phyloP scores from a whole-genome alignment of 768 basidiomycete genomes.

The Leucosporidium creatinivorum region DNA sequence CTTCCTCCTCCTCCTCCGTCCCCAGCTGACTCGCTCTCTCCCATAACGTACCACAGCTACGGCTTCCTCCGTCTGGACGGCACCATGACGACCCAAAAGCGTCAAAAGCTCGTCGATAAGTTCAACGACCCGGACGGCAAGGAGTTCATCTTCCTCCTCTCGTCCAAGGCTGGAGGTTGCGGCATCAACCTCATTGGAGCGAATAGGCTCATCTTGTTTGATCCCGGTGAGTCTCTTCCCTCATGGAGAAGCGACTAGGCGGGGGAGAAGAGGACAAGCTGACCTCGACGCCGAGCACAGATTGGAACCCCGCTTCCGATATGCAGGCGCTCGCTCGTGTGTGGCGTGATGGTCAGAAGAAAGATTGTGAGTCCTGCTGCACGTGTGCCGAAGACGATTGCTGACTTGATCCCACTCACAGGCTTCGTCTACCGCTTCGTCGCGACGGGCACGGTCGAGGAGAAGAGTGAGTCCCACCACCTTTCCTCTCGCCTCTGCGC shows the following conservation, averaged over 20 bases:
- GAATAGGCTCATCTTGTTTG: slow-evolving; percentile 61
- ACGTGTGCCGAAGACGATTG: not conserved
- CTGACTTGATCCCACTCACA: slow-evolving; percentile 39
- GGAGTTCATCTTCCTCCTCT: slow-evolving; percentile 78
- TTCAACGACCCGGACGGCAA: slow-evolving; percentile 60
- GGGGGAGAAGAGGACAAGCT: not conserved
- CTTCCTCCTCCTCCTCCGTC: not conserved
- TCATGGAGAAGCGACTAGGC: not conserved
- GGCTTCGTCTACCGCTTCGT: slow-evolving; percentile 99
- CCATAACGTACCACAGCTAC: slow-evolving; percentile 1
- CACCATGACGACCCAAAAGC: slow-evolving; percentile 48
- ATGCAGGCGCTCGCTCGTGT: slow-evolving; percentile 97
- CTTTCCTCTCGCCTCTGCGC: not conserved
- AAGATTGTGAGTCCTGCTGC: slow-evolving; percentile 71
- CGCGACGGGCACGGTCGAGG: slow-evolving; percentile 51
- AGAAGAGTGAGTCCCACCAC: slow-evolving; percentile 19
- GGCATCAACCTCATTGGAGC: slow-evolving; percentile 91
- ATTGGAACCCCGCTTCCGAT: slow-evolving; percentile 98
- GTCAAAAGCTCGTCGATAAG: slow-evolving; percentile 79
- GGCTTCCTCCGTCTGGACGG: slow-evolving; percentile 36
- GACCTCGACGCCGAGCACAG: slow-evolving; percentile 44
- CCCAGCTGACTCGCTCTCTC: not conserved
- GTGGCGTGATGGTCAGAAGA: slow-evolving; percentile 99
- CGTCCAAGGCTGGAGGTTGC: slow-evolving; percentile 91
- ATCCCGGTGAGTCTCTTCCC: slow-evolving; percentile 34